Percentiles rank a stretch among this genome's conserved stretches.
phyloP scores from a whole-genome alignment of 805 yeast species.

The Kregervanrija fluxuum region DNA sequence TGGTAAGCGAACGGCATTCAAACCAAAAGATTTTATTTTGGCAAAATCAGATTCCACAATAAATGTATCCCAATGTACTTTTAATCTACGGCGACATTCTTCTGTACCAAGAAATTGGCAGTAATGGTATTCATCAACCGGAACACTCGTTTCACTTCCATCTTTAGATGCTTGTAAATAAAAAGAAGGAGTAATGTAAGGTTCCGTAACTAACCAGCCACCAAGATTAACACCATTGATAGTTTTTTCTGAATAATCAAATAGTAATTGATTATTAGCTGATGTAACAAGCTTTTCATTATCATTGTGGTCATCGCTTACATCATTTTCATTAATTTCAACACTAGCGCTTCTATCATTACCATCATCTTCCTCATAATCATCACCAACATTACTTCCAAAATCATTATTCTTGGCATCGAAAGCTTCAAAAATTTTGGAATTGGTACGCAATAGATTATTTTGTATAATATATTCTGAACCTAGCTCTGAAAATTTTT shows the following conservation, averaged over 20 bases:
- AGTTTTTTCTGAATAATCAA: conserved; percentile 20
- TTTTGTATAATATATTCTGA: too few relatives aligned
- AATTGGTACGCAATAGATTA: too few relatives aligned
- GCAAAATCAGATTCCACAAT: conserved; percentile 52
- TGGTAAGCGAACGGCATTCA: conserved; percentile 69
- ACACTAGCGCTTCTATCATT: too few relatives aligned
- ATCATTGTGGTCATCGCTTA: conserved; percentile 3
- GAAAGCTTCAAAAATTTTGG: background rate
- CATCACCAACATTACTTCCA: background rate
- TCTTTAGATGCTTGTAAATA: conserved; percentile 29
- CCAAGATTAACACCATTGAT: conserved; percentile 50
- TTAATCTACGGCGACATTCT: conserved; percentile 35
- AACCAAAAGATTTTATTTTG: conserved; percentile 43
- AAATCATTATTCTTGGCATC: background rate
- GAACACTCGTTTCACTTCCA: conserved; percentile 27
- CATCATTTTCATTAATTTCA: conserved; percentile 2
- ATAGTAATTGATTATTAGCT: background rate
- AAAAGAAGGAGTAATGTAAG: conserved; percentile 61
- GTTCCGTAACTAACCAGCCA: conserved; percentile 69
- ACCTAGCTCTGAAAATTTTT: too few relatives aligned
- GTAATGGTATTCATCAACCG: conserved; percentile 55
- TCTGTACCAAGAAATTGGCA: conserved; percentile 42
- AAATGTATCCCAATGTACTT: conserved; percentile 51
- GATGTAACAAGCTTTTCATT: background rate
- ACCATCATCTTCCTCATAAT: background rate